These are phyloP conservation scores for Coelastrella sp. DNA, from an alignment of 139 green algal species.

Conservation along the genomic window DNA sequence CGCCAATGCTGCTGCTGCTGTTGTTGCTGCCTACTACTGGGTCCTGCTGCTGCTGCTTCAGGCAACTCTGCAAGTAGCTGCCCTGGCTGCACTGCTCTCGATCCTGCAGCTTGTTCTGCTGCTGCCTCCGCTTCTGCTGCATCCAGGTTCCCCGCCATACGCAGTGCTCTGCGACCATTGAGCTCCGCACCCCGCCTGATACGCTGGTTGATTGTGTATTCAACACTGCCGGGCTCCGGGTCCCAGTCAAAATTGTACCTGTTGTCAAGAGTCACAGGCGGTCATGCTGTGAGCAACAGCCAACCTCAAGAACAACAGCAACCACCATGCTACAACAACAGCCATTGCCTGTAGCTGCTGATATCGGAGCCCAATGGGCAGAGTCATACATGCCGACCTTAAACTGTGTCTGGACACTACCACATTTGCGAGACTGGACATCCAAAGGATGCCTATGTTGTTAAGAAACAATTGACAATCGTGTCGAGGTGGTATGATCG, in stretches of 20 bases:
- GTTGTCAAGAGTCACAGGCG: neutral
- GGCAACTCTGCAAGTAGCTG: constrained; percentile 36
- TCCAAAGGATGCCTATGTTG: no score
- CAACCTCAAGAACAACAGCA: no score
- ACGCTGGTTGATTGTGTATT: constrained; percentile 70
- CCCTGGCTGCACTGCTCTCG: constrained; percentile 28
- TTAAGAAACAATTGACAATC: no score
- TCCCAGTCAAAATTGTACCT: constrained; percentile 87
- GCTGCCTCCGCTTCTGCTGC: constrained; percentile 27
- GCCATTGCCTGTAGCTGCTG: no score
- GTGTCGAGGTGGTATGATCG: no score
- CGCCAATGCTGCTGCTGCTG: constrained; percentile 24
- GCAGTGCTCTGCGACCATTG: constrained; percentile 57
- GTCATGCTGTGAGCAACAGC: no score
- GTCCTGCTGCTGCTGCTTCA: constrained; percentile 14
- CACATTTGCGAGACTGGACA: no score
- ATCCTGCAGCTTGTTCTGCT: constrained; percentile 28
- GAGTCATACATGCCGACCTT: no score
- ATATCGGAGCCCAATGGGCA: no score
- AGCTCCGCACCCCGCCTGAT: constrained; percentile 68
- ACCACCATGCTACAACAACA: no score
- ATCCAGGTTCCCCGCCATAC: constrained; percentile 54
- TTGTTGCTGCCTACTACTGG: constrained; percentile 25
- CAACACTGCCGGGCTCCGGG: constrained; percentile 68
- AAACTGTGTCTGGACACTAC: no score